Base-by-base conservation (phyloP, 345 rosid genomes). In the Salix brachista region DNA sequence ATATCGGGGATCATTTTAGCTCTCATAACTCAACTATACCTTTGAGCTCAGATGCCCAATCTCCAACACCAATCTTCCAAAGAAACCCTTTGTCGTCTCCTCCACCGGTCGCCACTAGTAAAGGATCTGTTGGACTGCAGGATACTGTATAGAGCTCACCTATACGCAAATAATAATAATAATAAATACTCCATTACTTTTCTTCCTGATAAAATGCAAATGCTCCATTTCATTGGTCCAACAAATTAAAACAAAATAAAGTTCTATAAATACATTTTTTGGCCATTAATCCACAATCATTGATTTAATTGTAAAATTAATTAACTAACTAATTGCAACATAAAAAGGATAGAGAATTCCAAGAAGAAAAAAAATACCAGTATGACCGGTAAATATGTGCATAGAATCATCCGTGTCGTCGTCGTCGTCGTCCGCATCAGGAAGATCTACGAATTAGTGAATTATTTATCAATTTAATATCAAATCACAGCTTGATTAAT, bases 61-160 rank as follows among this genome's bases (percentile, higher is more conserved):
- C 99, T 72, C 93, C 98, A 75, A 67, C 90, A 52, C 97, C 97
- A 50, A 96, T 91, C 80, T 83, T 92, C 96, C 97, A 96, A 39
- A 96, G 88, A 84, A 90, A 92, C 34, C 87, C 91, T 82, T 67
- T 88, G 67, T 96, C 96, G 82, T 96, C 99, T 73, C 92, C 90
- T 73, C 96, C 97, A 23, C 99, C 98, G 67, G 97, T 93, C 73
- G 97, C 99, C 80, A 93, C 99, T 72, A 90, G 84, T 17, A 81
- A 81, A 36, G 97, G 86, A 78, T 93, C 96, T 44, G 89, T 84
- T 65, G 98, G 94, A 54, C 92, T 91, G 83, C 97, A 91, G 25
- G 92, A 89, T 78, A 91, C 87, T 1, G 91, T 69, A 81, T 90
- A 96, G 58, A 93, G 80, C 85, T 93, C 98, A 83, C 88, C 99